A percentile compares a stretch with the other conserved stretches of the same genome.
These are phyloP conservation scores for Neophaeococcomyces aloes DNA, from an alignment of 2,329 filamentous ascomycete genomes.

Conservation along the genomic window DNA sequence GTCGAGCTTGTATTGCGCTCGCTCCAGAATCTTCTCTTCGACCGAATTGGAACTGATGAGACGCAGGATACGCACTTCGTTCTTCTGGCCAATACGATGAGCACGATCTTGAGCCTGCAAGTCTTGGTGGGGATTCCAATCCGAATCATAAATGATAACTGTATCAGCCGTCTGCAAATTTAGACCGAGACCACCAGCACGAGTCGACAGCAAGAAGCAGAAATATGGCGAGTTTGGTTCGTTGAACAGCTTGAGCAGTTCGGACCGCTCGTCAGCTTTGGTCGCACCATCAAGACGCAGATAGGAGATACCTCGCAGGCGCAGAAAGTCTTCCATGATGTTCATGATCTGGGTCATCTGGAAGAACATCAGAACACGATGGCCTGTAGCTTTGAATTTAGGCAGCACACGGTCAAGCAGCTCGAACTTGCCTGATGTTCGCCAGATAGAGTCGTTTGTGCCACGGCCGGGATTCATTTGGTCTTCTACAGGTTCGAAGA, in stretches of 20 bases:
- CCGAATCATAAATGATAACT: slow-evolving; percentile 98
- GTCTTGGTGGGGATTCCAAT: slow-evolving; percentile 99
- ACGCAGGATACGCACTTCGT: slow-evolving; percentile 91
- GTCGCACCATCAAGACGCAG: slow-evolving; percentile 92
- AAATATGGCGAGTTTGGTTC: slow-evolving; percentile 84
- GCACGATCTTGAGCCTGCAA: slow-evolving; percentile 98
- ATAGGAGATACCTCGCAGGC: slow-evolving; percentile 72
- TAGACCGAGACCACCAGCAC: slow-evolving; percentile 92
- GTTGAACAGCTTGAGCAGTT: slow-evolving; percentile 82
- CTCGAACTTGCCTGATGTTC: slow-evolving; percentile 94
- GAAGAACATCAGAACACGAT: slow-evolving; percentile 99
- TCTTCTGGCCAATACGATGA: slow-evolving; percentile 99
- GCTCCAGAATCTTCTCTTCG: slow-evolving; percentile 95
- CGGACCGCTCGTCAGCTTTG: slow-evolving; percentile 93
- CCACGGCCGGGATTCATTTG: slow-evolving; percentile 86
- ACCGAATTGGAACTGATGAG: slow-evolving; percentile 95
- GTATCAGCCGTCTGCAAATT: slow-evolving; percentile 97
- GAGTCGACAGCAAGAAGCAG: slow-evolving; percentile 95
- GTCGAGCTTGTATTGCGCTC: slow-evolving; percentile 93
- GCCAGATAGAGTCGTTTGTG: slow-evolving; percentile 90
- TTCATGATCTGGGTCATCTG: slow-evolving; percentile 99
- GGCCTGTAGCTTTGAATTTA: slow-evolving; percentile 82
- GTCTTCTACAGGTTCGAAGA: slow-evolving; percentile 95
- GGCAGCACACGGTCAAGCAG: slow-evolving; percentile 82
- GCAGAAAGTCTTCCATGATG: slow-evolving; percentile 97